phyloP scores from a whole-genome alignment of 345 rosid species.

The Gossypium sturtianum region DNA sequence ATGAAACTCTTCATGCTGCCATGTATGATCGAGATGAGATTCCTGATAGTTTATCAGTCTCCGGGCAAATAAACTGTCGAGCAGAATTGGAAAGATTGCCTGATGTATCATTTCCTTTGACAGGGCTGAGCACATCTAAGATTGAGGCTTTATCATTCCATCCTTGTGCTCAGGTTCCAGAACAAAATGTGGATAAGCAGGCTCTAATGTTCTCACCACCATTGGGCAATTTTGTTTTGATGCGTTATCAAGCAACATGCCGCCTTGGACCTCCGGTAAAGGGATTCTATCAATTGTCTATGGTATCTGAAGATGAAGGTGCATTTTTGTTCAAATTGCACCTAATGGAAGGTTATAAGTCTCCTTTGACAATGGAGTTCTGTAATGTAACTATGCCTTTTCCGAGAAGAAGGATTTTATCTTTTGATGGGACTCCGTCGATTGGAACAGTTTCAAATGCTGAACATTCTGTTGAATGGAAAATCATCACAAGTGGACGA shows the following conservation, averaged over 20 bases:
- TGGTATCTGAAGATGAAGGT: constrained; percentile 96
- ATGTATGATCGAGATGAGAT: constrained; percentile 88
- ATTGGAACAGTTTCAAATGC: constrained; percentile 69
- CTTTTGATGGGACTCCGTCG: constrained; percentile 88
- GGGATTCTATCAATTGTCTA: constrained; percentile 91
- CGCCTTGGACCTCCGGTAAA: constrained; percentile 76
- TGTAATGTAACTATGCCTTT: constrained; percentile 92
- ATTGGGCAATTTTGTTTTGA: constrained; percentile 75
- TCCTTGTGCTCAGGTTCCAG: constrained; percentile 90
- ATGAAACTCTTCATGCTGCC: constrained; percentile 75
- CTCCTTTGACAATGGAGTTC: constrained; percentile 80
- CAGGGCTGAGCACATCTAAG: constrained; percentile 53
- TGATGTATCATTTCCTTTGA: constrained; percentile 82
- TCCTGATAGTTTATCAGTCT: constrained; percentile 72
- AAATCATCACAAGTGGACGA: constrained; percentile 64
- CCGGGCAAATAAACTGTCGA: constrained; percentile 87
- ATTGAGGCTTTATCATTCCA: constrained; percentile 79
- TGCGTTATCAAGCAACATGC: constrained; percentile 74
- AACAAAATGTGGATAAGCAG: constrained; percentile 69
- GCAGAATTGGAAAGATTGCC: constrained; percentile 93
- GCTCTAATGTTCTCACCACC: constrained; percentile 85
- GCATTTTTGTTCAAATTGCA: constrained; percentile 82
- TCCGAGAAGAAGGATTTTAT: constrained; percentile 68
- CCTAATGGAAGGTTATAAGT: constrained; percentile 83
- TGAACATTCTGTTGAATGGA: constrained; percentile 91